Percentiles rank a stretch among this genome's conserved stretches.
Conservation (phyloP, 192 early-diverging fungal species). For the Chytriomyces sp. region DNA sequence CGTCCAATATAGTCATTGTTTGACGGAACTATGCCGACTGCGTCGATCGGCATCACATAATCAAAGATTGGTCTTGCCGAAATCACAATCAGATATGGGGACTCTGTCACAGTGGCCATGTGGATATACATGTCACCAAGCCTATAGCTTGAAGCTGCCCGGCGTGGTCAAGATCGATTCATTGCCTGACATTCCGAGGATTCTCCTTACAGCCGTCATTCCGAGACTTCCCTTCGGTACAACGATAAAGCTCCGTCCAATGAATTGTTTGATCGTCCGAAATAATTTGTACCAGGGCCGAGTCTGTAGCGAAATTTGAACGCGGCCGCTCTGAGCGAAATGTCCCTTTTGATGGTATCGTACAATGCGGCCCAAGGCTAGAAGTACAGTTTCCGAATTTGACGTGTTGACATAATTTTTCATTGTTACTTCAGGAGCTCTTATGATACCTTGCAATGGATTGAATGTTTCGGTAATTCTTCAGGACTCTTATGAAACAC, state of each 20-base stretch:
- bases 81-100: background rate
- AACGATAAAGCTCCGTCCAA: background rate
- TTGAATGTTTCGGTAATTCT: too few species aligned
- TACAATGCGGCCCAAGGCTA: too few species aligned
- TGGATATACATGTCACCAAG: background rate
- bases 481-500: too few species aligned
- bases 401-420: too few species aligned
- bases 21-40: background rate
- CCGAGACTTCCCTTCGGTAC: background rate
- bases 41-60: background rate
- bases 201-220: background rate
- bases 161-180: background rate
- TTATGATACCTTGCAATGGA: too few species aligned
- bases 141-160: background rate
- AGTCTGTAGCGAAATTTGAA: background rate
- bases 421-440: too few species aligned
- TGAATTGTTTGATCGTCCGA: background rate
- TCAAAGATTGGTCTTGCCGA: background rate
- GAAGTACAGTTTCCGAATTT: too few species aligned
- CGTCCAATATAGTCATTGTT: too few species aligned
- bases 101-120: background rate
- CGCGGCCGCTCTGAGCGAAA: background rate
- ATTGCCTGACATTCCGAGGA: background rate
- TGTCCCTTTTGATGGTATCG: too few species aligned
- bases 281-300: background rate